Percentiles rank a stretch among this genome's conserved stretches.
These are phyloP conservation scores for Phytophthora cryptogea DNA, from an alignment of 352 stramenopile genomes.

Conservation along the genomic window DNA sequence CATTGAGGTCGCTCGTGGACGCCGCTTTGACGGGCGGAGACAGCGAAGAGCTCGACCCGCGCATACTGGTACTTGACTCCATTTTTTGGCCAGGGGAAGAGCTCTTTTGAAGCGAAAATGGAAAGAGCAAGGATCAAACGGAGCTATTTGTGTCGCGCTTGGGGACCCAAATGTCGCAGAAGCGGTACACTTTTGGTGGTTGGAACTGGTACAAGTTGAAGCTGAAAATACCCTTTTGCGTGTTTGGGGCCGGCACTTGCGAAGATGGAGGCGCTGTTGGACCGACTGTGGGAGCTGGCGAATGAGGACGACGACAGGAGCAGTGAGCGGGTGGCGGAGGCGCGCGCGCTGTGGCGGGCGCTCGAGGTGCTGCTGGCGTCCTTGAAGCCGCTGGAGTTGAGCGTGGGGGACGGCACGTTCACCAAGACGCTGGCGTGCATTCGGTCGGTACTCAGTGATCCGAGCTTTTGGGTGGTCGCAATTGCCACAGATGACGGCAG, in stretches of 20 bases:
- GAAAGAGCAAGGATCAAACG: too few species aligned
- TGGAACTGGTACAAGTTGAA: conserved; percentile 8
- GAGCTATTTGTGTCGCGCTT: too few species aligned
- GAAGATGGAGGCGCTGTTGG: conserved; percentile 50
- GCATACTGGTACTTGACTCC: conserved; percentile 4
- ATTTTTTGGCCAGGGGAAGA: conserved; percentile 7
- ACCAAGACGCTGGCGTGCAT: conserved; percentile 46
- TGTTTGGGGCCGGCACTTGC: too few species aligned
- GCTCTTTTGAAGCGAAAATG: too few species aligned
- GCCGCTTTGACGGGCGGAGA: conserved; percentile 23
- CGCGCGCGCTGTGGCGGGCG: conserved; percentile 56
- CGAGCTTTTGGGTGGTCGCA: conserved; percentile 27
- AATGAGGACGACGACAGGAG: conserved; percentile 26
- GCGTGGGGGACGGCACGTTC: conserved; percentile 43
- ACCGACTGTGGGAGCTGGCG: conserved; percentile 43
- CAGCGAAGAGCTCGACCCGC: conserved; percentile 1
- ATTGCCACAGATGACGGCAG: not conserved
- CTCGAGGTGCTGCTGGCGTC: conserved; percentile 55
- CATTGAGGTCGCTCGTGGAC: conserved; percentile 25
- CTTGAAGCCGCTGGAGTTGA: conserved; percentile 35
- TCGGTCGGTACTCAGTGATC: conserved; percentile 39
- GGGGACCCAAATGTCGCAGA: conserved; percentile 4
- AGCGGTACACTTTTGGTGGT: not conserved
- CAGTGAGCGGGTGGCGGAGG: conserved; percentile 38
- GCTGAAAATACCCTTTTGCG: conserved; percentile 3